Evolutionary conservation across 441 rosid genomes (phyloP).

Genomic region (Gossypium davidsonii): DNA sequence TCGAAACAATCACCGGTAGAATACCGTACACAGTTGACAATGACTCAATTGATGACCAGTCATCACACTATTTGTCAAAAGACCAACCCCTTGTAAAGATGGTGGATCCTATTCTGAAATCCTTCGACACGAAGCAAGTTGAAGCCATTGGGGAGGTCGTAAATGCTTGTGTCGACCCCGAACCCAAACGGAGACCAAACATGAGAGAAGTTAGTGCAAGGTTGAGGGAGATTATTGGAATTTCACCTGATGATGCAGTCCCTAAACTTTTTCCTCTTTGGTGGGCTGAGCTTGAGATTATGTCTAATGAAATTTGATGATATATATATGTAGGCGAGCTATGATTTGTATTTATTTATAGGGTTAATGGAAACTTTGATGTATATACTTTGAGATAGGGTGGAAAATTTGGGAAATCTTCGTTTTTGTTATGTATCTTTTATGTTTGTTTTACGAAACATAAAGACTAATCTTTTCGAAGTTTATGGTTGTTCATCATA

Average conservation of each 20-base stretch:
- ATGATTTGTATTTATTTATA: neutral
- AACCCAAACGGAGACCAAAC: conserved; percentile 36
- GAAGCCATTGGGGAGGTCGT: conserved; percentile 37
- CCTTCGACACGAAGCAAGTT: conserved; percentile 37
- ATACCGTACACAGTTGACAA: conserved; percentile 34
- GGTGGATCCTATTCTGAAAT: conserved; percentile 45
- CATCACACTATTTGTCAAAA: conserved; percentile 40
- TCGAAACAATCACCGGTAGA: conserved; percentile 54
- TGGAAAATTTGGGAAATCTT: no score
- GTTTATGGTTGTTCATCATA: no score
- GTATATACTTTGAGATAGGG: no score
- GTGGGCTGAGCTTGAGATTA: conserved; percentile 63
- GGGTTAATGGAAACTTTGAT: no score
- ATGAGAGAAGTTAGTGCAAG: conserved; percentile 37
- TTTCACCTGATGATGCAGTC: conserved; percentile 34
- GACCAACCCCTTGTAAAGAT: conserved; percentile 29
- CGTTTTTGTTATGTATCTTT: no score
- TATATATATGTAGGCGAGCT: neutral
- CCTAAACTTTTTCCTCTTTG: conserved; percentile 51
- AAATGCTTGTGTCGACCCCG: conserved; percentile 34
- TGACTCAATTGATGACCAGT: conserved; percentile 37
- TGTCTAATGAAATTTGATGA: conserved; percentile 25
- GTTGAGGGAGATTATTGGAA: conserved; percentile 41
- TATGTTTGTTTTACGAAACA: no score
- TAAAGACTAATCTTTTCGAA: no score